Evolutionary conservation across 331 rosid genomes (phyloP), one percentile per base, ranked within the genome.

Genomic region (Rosa hybrid): DNA sequence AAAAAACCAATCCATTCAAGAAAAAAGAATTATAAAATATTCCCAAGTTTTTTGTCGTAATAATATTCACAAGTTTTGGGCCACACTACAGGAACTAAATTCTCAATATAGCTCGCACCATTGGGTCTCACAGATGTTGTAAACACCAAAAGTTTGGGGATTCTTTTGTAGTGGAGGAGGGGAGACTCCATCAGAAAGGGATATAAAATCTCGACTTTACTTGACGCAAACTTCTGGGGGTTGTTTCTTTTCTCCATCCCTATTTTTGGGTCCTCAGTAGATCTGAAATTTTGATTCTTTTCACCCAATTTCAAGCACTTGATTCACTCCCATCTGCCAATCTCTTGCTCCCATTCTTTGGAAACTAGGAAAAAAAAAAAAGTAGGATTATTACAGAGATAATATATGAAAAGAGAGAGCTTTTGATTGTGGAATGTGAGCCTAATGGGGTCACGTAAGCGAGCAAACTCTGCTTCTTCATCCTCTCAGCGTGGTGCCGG

Each of bases 381-480:
- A 17, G 38, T 21, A n/a, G 53, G n/a, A 54, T 16, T 30, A 25
- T 27, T 20, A 21, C 50, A 8, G 23, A 23, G 14, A 38, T 51
- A 12, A 25, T 62, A 62, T 27, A 63, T 64, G 42, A 27, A 64
- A 64, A 14, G 48, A 50, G 30, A 77, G 72, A 73, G 79, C 72
- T 68, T 60, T n/a, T 77, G 83, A 79, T 75, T 77, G 71, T 77
- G 76, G 83, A 54, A 82, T 74, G 89, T 77, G 83, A 78, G 80
- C 77, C 72, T n/a, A 83, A 89, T 89, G 94, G 91, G 88, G 78
- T 88, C 90, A 60, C 84, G 68, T 72, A 86, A 70, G 77, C 64
- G 68, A 83, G 68, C 83, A 60, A 60, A 12, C 42, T 44, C 70
- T 25, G 54, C 87, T 74, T 82, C 92, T 65, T 53, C 68, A 45